These are phyloP conservation scores for Nitzschia sp. DNA, from an alignment of 108 stramenopile genomes.

Conservation along the genomic window DNA sequence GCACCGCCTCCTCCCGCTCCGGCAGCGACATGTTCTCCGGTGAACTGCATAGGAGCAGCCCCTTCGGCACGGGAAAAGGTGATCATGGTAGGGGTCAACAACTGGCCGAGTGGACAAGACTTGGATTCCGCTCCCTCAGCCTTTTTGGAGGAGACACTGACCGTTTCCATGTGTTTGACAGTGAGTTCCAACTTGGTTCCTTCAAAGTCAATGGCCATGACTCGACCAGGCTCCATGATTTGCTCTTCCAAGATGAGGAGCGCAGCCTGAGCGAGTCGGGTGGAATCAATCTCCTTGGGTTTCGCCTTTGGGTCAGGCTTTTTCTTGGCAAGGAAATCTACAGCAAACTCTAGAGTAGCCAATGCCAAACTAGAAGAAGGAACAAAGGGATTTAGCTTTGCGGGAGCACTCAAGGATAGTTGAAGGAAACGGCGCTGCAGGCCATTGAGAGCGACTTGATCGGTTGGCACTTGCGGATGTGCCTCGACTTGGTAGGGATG, in stretches of 20 bases:
- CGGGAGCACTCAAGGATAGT: slow-evolving; percentile 51
- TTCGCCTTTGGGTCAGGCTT: slow-evolving; percentile 42
- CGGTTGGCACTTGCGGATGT: slow-evolving; percentile 56
- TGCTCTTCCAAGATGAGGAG: slow-evolving; percentile 70
- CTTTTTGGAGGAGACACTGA: slow-evolving; percentile 32
- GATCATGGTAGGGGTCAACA: slow-evolving; percentile 60
- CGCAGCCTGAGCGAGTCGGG: slow-evolving; percentile 70
- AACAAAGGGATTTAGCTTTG: slow-evolving; percentile 57
- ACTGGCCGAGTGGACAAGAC: slow-evolving; percentile 51
- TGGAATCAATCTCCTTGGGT: slow-evolving; percentile 75
- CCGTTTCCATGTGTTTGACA: slow-evolving; percentile 44
- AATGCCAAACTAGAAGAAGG: slow-evolving; percentile 58
- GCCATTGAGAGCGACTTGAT: slow-evolving; percentile 80
- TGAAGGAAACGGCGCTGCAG: slow-evolving; percentile 75
- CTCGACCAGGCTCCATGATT: slow-evolving; percentile 72
- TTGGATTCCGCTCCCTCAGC: slow-evolving; percentile 9
- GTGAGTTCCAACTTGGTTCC: slow-evolving; percentile 79
- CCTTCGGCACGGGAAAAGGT: slow-evolving; percentile 63
- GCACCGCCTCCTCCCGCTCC: slow-evolving; percentile 63
- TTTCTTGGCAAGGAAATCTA: slow-evolving; percentile 77
- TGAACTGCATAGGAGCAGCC: slow-evolving; percentile 38
- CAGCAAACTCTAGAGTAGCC: slow-evolving; percentile 63
- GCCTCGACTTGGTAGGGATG: slow-evolving; percentile 78
- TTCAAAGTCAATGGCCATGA: slow-evolving; percentile 86
- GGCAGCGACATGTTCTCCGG: slow-evolving; percentile 65